Evolutionary conservation across 192 early-diverging fungal species (phyloP), one percentile per base, ranked within the genome.

Genomic region (Geosiphon pyriformis): DNA sequence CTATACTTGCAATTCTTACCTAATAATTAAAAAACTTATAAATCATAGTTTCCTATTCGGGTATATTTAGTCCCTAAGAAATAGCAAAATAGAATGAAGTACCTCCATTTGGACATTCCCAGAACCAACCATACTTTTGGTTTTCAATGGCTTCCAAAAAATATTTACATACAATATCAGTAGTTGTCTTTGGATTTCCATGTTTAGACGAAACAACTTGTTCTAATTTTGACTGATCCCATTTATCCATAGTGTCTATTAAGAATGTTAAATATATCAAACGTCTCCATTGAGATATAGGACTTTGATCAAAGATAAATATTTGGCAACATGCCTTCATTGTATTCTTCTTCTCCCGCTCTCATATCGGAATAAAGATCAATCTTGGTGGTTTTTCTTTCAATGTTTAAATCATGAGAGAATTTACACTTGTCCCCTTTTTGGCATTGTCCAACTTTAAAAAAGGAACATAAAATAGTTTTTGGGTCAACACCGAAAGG

Each of bases 71-170:
- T 12, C 11, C 48, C 55, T 4, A 46, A 68, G 54, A 68, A 49
- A 68, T 33, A 30, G 26, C 11, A n/a, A 33, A 46, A 23, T 17
- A 49, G n/a, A 48, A 55, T 31, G 42, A 26, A 74, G 76, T 80
- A 76, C 91, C 90, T 67, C 94, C 94, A 70, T 94, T 95, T 34
- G 97, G 97, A 74, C 96, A 98, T 61, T 94, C 94, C 96, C 96
- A 98, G 85, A 98, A 98, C 96, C 95, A 96, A 56, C 94, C 95
- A 78, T 98, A 99, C 81, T 96, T 96, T 70, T 85, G 79, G 59
- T 76, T 83, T 70, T 98, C 95, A 63, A 99, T 95, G 12, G 95
- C 95, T 68, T 98, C 94, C 80, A 99, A 83, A 73, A 99, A 99
- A 72, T 78, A 87, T 83, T 96, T 99, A 85, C 97, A 99, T 17